Base-by-base conservation (phyloP, 345 rosid species). In the Murraya paniculata region DNA sequence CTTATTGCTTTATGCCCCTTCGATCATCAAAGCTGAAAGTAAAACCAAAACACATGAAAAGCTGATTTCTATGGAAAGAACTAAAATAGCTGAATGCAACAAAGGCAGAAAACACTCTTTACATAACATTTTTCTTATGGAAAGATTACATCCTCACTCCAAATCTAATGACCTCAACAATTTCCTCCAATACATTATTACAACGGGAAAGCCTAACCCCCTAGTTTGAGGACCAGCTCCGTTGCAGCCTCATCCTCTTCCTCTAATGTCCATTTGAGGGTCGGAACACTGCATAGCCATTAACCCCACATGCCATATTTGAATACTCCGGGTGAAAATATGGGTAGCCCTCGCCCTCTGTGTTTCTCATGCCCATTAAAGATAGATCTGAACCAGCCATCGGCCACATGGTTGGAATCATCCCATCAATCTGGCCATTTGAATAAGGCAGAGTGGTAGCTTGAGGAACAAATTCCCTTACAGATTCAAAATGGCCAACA, bases 261-360 rank as follows among this genome's bases (percentile, higher is more conserved):
- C 80, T 71, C 90, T 89, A 95, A 73, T 86, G 93, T 39, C 98
- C 92, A 45, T 87, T 91, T n/a, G 95, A 90, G 69, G 98, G 95
- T 81, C 91, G 86, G 85, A 81, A 92, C 69, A 85, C 88, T 8
- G 89, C 74, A 74, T 89, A 90, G 35, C 96, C 87, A 73, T 88
- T 93, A 80, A 86, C 85, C 31, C 90, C 80, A 77, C 88, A 79
- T 31, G 98, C 84, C 84, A 87, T 61, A 82, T 89, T 90, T 36
- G 92, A 72, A 72, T 86, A 88, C 16, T 88, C 92, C 1, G 89
- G 85, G 24, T 69, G 62, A 48, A 59, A 88, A 75, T 82, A 89
- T 7, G 88, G 90, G 72, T 88, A 81, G 35, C 84, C 82, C 30
- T 90, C 94, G 50, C 83, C 84, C 30, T 90, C 91, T 2, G 82